These are phyloP conservation scores for Chaetomiaceae sp. DNA, from an alignment of 2,329 filamentous ascomycete genomes.

Conservation along the genomic window DNA sequence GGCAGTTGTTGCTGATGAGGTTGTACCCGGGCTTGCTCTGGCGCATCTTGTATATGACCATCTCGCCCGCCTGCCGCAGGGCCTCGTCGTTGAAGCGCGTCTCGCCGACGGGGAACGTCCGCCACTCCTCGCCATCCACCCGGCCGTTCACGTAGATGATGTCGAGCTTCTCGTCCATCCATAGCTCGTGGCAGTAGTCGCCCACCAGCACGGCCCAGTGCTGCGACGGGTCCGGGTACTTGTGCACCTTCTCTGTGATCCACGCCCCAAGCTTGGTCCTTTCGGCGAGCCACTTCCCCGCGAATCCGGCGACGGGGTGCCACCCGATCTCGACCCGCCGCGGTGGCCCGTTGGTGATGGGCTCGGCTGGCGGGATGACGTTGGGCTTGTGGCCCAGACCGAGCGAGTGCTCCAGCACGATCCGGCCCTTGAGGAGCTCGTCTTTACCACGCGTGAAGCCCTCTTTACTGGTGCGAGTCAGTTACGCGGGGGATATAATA, in stretches of 20 bases:
- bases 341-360: slow-evolving; percentile 34
- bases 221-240: slow-evolving; percentile 55
- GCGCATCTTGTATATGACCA: slow-evolving; percentile 50
- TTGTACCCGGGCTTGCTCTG: slow-evolving; percentile 49
- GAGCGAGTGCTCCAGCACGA: slow-evolving; percentile 40
- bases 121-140: slow-evolving; percentile 45
- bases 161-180: slow-evolving; percentile 57
- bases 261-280: slow-evolving; percentile 51
- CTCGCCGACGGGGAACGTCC: slow-evolving; percentile 47
- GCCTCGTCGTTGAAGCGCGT: slow-evolving; percentile 54
- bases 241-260: slow-evolving; percentile 52
- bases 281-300: slow-evolving; percentile 56
- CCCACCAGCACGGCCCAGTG: slow-evolving; percentile 58
- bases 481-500: no score
- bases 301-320: slow-evolving; percentile 54
- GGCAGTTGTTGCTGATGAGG: slow-evolving; percentile 57
- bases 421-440: slow-evolving; percentile 37
- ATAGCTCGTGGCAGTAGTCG: slow-evolving; percentile 53
- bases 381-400: slow-evolving; percentile 44
- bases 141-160: slow-evolving; percentile 54
- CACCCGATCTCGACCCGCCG: slow-evolving; percentile 52
- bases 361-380: slow-evolving; percentile 39
- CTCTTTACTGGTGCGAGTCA: slow-evolving; percentile 5
- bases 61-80: slow-evolving; percentile 46
- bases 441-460: slow-evolving; percentile 26